These are phyloP conservation scores for Nemania sp. DNA, from an alignment of 2,329 filamentous ascomycete genomes.

Conservation along the genomic window DNA sequence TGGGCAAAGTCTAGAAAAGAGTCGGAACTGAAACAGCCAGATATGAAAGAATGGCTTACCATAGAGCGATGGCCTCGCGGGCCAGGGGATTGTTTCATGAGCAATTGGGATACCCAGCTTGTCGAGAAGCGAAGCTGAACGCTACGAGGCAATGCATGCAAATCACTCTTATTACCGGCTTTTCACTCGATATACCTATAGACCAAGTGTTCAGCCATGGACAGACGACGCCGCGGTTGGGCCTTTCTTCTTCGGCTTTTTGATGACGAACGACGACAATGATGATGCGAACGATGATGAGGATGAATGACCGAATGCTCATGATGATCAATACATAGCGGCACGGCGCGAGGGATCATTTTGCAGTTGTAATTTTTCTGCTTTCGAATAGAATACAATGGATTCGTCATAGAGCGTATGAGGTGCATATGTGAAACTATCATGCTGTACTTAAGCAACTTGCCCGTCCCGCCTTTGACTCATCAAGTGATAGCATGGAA, in stretches of 20 bases:
- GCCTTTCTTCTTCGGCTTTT: no score
- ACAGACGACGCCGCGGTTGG: constrained; percentile 16
- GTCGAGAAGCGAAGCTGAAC: constrained; percentile 21
- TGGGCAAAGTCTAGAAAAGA: constrained; percentile 6
- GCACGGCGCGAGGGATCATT: constrained; percentile 10
- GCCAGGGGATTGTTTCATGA: constrained; percentile 29
- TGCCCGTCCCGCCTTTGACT: background rate
- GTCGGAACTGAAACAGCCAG: constrained; percentile 18
- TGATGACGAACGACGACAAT: constrained; percentile 26
- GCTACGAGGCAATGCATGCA: constrained; percentile 8
- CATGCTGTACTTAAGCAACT: background rate
- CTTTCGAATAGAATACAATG: background rate
- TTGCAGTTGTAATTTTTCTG: background rate
- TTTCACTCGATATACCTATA: constrained; percentile 34
- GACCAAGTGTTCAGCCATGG: constrained; percentile 26
- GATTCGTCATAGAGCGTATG: no score
- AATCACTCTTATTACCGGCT: constrained; percentile 11
- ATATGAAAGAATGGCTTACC: constrained; percentile 28
- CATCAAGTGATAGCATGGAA: no score
- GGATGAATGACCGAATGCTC: constrained; percentile 19
- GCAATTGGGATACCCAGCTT: constrained; percentile 24
- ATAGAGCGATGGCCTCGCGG: constrained; percentile 36
- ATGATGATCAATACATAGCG: constrained; percentile 26
- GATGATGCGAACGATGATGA: constrained; percentile 26
- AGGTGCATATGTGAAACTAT: no score